Evolutionary conservation across 352 stramenopile species (phyloP).

Genomic region (Globisporangium recalcitrans): DNA sequence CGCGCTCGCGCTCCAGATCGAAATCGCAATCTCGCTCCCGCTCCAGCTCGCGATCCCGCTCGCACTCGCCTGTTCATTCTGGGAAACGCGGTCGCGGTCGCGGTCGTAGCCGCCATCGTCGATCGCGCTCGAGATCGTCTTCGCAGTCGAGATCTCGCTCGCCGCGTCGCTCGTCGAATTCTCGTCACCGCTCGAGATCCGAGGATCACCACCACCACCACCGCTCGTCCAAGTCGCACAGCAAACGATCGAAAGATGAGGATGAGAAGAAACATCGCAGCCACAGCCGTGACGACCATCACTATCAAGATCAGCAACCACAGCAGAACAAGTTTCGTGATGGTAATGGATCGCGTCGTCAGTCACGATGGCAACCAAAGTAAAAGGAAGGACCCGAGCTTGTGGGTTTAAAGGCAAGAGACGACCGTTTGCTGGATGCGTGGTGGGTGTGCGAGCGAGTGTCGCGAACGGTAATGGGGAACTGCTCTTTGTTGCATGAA

Average conservation of each 20-base stretch:
- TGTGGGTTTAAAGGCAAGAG: no score
- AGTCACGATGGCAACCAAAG: conserved; percentile 15
- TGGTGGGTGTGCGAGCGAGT: not conserved
- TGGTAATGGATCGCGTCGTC: not conserved
- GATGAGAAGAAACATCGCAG: conserved; percentile 2
- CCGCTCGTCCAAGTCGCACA: conserved; percentile 8
- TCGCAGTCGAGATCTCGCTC: conserved; percentile 36
- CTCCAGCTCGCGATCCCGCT: conserved; percentile 22
- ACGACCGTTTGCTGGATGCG: not conserved
- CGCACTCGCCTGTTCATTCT: conserved; percentile 20
- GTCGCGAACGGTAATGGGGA: not conserved
- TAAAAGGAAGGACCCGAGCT: not conserved
- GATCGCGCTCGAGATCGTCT: conserved; percentile 32
- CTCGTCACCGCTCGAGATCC: conserved; percentile 12
- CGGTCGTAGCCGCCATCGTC: conserved; percentile 22
- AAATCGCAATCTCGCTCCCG: conserved; percentile 14
- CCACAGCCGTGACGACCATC: not conserved
- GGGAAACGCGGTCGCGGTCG: conserved; percentile 14
- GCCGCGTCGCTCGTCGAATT: conserved; percentile 7
- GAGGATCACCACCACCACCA: conserved; percentile 8
- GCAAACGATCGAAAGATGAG: conserved; percentile 4
- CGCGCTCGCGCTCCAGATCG: conserved; percentile 19
- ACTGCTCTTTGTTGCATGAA: not conserved
- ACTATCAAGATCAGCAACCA: not conserved
- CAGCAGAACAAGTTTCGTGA: conserved; percentile 9